phyloP scores from a whole-genome alignment of 768 basidiomycete species.

The Kwoniella dejecticola region DNA sequence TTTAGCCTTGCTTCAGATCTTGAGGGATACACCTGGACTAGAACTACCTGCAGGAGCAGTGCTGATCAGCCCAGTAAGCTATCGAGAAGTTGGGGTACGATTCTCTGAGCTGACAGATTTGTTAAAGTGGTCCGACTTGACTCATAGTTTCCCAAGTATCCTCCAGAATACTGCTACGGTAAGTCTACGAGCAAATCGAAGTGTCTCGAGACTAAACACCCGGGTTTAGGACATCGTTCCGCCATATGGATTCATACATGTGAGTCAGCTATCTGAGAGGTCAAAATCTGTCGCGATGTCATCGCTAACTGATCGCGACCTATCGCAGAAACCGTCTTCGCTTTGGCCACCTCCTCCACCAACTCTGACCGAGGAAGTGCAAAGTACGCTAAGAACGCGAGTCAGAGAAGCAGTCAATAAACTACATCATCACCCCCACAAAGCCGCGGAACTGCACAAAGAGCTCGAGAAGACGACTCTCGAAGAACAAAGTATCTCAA shows the following conservation, averaged over 20 bases:
- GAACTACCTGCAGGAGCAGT: conserved; percentile 85
- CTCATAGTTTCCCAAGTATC: conserved; percentile 90
- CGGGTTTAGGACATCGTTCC: conserved; percentile 66
- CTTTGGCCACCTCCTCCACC: conserved; percentile 57
- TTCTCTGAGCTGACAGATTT: conserved; percentile 6
- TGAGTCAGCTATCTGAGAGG: conserved; percentile 18
- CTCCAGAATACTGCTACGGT: conserved; percentile 82
- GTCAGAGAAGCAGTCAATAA: conserved; percentile 44
- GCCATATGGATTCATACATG: conserved; percentile 57
- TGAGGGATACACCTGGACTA: conserved; percentile 74
- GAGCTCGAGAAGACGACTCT: neutral
- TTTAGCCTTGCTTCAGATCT: conserved; percentile 75
- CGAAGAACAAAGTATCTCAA: neutral
- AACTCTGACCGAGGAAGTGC: conserved; percentile 51
- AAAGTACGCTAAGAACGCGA: conserved; percentile 37
- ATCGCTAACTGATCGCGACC: conserved; percentile 6
- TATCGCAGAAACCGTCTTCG: conserved; percentile 53
- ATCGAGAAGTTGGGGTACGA: neutral
- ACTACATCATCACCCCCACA: conserved; percentile 22
- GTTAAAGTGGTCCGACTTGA: conserved; percentile 65
- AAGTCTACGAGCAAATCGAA: conserved; percentile 35
- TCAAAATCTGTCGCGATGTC: neutral
- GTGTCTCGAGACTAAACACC: neutral
- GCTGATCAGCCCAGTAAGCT: conserved; percentile 87
- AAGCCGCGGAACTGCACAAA: conserved; percentile 9